Percentiles rank a stretch among this genome's conserved stretches.
Evolutionary conservation across 768 basidiomycete genomes (phyloP).

Genomic region (Lyophyllum shimeji): DNA sequence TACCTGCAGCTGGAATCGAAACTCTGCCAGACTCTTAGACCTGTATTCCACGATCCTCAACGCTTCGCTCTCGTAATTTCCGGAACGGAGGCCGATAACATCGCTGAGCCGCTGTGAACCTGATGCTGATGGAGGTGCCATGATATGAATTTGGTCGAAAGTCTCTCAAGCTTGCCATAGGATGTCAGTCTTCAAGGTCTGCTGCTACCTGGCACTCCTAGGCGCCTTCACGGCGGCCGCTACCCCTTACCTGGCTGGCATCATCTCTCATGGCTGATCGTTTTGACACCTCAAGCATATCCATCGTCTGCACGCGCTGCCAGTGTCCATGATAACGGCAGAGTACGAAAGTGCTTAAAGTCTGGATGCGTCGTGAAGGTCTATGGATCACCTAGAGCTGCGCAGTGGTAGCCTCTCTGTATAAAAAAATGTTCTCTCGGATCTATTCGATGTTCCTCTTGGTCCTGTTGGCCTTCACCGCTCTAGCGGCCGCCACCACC

Average conservation of each 20-base stretch:
- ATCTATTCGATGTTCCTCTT: conserved; percentile 13
- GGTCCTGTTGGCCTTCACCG: conserved; percentile 13
- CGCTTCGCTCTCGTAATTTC: too few relatives aligned
- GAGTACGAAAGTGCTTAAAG: not conserved
- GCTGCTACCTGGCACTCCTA: not conserved
- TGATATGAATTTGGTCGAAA: not conserved
- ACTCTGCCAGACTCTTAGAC: too few relatives aligned
- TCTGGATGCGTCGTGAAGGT: not conserved
- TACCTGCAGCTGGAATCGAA: too few relatives aligned
- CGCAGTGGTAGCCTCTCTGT: not conserved
- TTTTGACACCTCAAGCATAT: not conserved
- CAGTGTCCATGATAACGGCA: not conserved
- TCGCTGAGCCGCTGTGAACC: too few relatives aligned
- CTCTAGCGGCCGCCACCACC: conserved; percentile 23
- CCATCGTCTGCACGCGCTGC: not conserved
- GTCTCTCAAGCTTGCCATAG: not conserved
- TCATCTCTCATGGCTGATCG: not conserved
- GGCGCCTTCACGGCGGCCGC: not conserved
- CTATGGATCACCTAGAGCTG: not conserved
- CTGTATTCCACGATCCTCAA: too few relatives aligned
- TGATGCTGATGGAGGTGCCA: too few relatives aligned
- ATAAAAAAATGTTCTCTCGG: conserved; percentile 17
- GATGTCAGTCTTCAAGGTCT: not conserved
- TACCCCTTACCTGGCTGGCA: not conserved
- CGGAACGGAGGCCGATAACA: too few relatives aligned